These are phyloP conservation scores for Decorospora gaudefroyi DNA, from an alignment of 2,329 filamentous ascomycete species.

Conservation along the genomic window DNA sequence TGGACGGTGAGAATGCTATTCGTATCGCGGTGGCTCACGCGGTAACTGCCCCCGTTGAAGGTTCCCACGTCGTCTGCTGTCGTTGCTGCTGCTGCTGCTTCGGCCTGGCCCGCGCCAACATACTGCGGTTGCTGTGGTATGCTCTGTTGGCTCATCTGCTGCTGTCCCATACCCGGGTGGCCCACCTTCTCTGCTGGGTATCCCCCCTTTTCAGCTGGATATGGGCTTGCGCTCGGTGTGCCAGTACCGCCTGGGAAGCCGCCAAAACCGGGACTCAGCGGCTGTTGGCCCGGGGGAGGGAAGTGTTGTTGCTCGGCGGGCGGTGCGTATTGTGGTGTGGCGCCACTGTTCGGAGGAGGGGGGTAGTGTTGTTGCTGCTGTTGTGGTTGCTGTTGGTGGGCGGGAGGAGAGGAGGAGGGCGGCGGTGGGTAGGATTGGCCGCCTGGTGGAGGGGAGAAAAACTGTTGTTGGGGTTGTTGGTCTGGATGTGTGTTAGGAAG, in stretches of 20 bases:
- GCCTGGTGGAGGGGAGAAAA: conserved; percentile 47
- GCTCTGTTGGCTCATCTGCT: conserved; percentile 32
- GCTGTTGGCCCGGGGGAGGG: conserved; percentile 36
- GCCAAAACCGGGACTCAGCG: conserved; percentile 37
- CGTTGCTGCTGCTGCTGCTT: conserved; percentile 51
- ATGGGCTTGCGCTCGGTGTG: conserved; percentile 37
- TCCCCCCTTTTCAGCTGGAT: conserved; percentile 13
- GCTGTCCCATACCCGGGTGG: conserved; percentile 43
- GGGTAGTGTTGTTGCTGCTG: conserved; percentile 41
- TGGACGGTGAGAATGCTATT: conserved; percentile 91
- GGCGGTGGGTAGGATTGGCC: conserved; percentile 45
- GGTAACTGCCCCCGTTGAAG: conserved; percentile 93
- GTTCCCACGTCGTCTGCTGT: conserved; percentile 86
- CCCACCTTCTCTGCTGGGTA: conserved; percentile 2
- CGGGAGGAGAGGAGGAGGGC: conserved; percentile 38
- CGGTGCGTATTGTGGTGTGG: conserved; percentile 37
- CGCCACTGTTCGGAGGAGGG: conserved; percentile 33
- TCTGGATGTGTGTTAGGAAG: conserved; percentile 24
- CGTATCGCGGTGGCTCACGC: conserved; percentile 87
- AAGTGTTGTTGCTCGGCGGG: conserved; percentile 42
- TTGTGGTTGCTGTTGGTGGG: no score
- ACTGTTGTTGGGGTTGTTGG: conserved; percentile 42
- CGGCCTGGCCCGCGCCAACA: conserved; percentile 32
- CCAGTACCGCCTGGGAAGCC: conserved; percentile 12
- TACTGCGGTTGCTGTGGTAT: conserved; percentile 42